Conservation (phyloP, 495 filamentous ascomycete species). For the Cercophora newfieldiana region DNA sequence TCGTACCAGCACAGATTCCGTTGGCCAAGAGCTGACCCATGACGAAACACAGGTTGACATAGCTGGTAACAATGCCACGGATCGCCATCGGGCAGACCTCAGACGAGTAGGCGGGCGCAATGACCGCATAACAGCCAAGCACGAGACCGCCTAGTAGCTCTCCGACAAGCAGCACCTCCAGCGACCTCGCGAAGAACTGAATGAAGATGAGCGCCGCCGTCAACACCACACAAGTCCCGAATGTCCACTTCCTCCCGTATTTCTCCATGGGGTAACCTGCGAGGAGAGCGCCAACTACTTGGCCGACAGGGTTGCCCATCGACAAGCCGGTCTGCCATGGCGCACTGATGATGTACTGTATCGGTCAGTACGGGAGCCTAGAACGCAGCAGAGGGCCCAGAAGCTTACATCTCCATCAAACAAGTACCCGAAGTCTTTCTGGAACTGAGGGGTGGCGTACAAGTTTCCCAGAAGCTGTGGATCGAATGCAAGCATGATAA, state of each 20-base stretch:
- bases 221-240: constrained; percentile 41
- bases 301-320: constrained; percentile 46
- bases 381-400: not conserved
- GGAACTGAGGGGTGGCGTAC: constrained; percentile 47
- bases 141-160: constrained; percentile 56
- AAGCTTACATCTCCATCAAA: constrained; percentile 35
- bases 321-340: constrained; percentile 51
- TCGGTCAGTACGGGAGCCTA: not conserved
- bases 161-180: constrained; percentile 46
- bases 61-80: constrained; percentile 57
- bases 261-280: constrained; percentile 49
- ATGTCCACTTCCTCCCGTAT: constrained; percentile 48
- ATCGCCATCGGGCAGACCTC: constrained; percentile 62
- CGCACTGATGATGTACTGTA: constrained; percentile 34
- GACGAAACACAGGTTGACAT: constrained; percentile 67
- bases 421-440: constrained; percentile 44
- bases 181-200: constrained; percentile 55
- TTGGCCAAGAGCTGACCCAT: constrained; percentile 63
- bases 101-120: constrained; percentile 63
- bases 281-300: constrained; percentile 48
- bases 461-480: constrained; percentile 46
- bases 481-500: constrained; percentile 50
- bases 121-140: constrained; percentile 53
- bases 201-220: constrained; percentile 55
- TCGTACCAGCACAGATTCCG: constrained; percentile 53